Evolutionary conservation across 1,284 basidiomycete species (phyloP), one percentile per base, ranked within the genome.

Genomic region (Ceratobasidium sp.): DNA sequence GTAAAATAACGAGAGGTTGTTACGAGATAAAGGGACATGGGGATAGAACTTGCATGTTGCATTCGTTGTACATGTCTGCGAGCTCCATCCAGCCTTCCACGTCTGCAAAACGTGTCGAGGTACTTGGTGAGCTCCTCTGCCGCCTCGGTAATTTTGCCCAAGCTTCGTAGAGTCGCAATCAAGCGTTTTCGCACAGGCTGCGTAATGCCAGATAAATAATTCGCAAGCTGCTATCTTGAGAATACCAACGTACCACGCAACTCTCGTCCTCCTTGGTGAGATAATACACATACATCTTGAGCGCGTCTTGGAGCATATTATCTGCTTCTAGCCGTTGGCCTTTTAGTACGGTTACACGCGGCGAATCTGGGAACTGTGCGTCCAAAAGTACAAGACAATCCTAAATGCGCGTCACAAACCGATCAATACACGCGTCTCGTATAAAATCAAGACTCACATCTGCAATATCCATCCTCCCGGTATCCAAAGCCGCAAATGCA

Each of bases 61-160:
- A 89, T 16, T 88, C 86, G 1, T 89, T 85, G 78, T 99, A 97
- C 6, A 96, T 86, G 76, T 94, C 92, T 0, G 95, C 92, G n/a
- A 99, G 87, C 78, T 97, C 90, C 12, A 94, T 84, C 97, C 97
- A 99, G 3, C 88, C 96, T 76, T 96, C 92, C 0, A 93, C 85
- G 78, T 99, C 97, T 32, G 89, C 88, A 98, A 81, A 97, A 96
- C 0, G 90, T 95, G 78, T 98, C 97, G 43, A 98, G 87, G 78
- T 94, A 92, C 39, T 85, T 82, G 23, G 89, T 88, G 5, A 99
- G 85, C 75, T 93, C 88, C 10, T 90, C 85, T 0, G 96, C 89
- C 0, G 92, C 89, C 48, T 85, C 84, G 55, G 90, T 86, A 3
- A 87, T 80, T 77, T 86, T 86, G 59, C 89, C 88, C n/a, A 82